Conservation (phyloP, 225 moss, liverwort and hornwort species). For the Marchantia polymorpha region DNA sequence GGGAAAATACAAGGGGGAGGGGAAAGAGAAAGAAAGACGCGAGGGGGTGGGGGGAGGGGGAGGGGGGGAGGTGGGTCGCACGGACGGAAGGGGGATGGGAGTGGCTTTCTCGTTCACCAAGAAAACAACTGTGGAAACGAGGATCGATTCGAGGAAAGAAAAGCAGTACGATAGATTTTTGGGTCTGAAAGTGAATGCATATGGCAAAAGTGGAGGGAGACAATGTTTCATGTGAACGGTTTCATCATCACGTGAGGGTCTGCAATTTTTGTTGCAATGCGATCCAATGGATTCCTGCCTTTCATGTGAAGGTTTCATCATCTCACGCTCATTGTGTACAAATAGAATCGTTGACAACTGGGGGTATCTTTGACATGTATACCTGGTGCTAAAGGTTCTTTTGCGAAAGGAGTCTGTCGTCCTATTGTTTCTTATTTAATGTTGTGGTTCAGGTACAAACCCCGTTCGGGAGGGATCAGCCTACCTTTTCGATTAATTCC, state of each 20-base stretch:
- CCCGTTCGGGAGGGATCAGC: not conserved
- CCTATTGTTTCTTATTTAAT: not conserved
- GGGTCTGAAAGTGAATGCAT: not conserved
- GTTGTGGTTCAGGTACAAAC: conserved; percentile 4
- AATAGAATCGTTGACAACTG: conserved; percentile 12
- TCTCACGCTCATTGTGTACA: not conserved
- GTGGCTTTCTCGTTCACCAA: conserved; percentile 2
- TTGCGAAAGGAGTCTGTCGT: conserved; percentile 1
- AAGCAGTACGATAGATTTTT: not conserved
- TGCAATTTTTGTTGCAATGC: not conserved
- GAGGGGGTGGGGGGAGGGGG: not conserved
- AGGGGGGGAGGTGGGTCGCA: not conserved
- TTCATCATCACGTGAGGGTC: conserved; percentile 21
- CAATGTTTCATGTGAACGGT: conserved; percentile 30
- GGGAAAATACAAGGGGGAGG: not conserved
- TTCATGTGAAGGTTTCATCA: conserved; percentile 5
- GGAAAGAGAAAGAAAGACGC: too few relatives aligned
- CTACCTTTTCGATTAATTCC: not conserved
- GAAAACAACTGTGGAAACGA: not conserved
- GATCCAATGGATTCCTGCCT: conserved; percentile 3
- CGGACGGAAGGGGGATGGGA: not conserved
- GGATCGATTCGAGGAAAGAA: not conserved
- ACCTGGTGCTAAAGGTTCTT: not conserved
- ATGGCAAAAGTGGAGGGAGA: not conserved
- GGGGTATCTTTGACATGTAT: conserved; percentile 3